These are phyloP conservation scores for Glycyrrhiza uralensis DNA, from an alignment of 306 rosid species.

Conservation along the genomic window DNA sequence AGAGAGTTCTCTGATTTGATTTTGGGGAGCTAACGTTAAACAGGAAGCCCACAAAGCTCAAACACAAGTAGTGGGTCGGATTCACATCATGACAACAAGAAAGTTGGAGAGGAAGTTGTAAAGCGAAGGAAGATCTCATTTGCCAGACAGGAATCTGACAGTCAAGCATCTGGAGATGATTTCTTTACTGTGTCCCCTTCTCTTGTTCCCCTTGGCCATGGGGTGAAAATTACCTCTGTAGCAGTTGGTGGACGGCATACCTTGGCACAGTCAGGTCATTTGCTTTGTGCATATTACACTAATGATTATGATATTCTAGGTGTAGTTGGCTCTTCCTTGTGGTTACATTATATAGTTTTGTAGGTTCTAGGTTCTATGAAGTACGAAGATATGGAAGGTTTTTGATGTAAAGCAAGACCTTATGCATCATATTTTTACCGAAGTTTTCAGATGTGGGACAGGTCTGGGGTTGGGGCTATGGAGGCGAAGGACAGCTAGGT, in stretches of 20 bases:
- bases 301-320: constrained; percentile 35
- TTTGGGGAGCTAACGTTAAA: constrained; percentile 35
- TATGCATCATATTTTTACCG: constrained; percentile 80
- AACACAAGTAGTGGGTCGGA: constrained; percentile 52
- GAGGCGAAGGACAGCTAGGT: constrained; percentile 99
- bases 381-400: constrained; percentile 80
- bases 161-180: constrained; percentile 60
- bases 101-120: constrained; percentile 54
- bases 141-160: constrained; percentile 61
- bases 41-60: constrained; percentile 59
- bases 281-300: constrained; percentile 13
- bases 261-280: constrained; percentile 80
- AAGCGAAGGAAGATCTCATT: constrained; percentile 66
- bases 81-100: constrained; percentile 54
- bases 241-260: constrained; percentile 95
- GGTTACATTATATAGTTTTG: constrained; percentile 80
- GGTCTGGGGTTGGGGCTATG: constrained; percentile 99
- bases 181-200: constrained; percentile 59
- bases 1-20: constrained; percentile 25
- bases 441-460: constrained; percentile 98
- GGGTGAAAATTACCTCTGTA: constrained; percentile 63
- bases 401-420: constrained; percentile 81
- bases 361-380: constrained; percentile 81
- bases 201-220: constrained; percentile 58
- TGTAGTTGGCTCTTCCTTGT: constrained; percentile 49